Evolutionary conservation across 2,329 filamentous ascomycete species (phyloP), one percentile per base, ranked within the genome.

Genomic region (Cordyceps militaris): DNA sequence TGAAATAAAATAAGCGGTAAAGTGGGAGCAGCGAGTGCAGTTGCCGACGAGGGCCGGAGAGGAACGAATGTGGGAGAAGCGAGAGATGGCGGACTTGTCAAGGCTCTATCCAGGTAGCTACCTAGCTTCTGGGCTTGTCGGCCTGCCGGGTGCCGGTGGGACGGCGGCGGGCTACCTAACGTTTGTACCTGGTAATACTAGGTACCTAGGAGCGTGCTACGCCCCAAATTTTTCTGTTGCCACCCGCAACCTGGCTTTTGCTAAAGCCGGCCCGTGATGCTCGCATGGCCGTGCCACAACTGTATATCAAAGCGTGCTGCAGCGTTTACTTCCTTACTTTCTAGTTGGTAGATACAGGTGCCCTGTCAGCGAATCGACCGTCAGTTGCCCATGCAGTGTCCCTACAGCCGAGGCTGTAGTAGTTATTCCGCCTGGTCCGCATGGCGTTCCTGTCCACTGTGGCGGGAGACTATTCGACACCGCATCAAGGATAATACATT

Each of bases 91-190:
- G n/a, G 48, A 51, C 16, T 36, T 30, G 36, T 21, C n/a, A 40
- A 13, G 13, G 34, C 48, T 51, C 34, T 28, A 19, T 23, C n/a
- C n/a, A n/a, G n/a, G n/a, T n/a, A n/a, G n/a, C n/a, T 30, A 43
- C 28, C 19, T 34, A 54, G 40, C 40, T 38, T 16, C 30, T 38
- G 42, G 51, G 14, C 42, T 21, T 47, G n/a, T 55, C 53, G 53
- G 53, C 53, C 43, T 23, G 43, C 53, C 53, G 53, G 53, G 53
- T 48, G 43, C 53, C 32, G 52, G 44, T 56, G 43, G 42, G 43
- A 36, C 43, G 42, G 28, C 30, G 42, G 38, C 21, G n/a, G 16
- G 38, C n/a, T n/a, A n/a, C n/a, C n/a, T n/a, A n/a, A n/a, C n/a
- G n/a, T n/a, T n/a, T n/a, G n/a, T n/a, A n/a, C 28, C 28, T 32